Evolutionary conservation across 2,329 filamentous ascomycete species (phyloP).

Genomic region (Leptodontidium sp.): DNA sequence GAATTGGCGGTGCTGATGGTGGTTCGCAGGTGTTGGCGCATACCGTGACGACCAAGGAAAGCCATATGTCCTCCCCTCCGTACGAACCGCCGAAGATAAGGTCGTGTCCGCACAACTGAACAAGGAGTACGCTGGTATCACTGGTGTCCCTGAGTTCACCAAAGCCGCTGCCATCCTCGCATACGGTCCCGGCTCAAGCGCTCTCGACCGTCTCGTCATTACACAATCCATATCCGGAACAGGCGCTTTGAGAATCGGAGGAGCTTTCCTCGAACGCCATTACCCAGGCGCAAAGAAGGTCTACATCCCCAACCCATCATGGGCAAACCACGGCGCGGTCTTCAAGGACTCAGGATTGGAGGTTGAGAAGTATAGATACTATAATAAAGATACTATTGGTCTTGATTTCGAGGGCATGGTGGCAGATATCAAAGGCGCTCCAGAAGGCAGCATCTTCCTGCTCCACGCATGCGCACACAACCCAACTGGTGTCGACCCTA

Average conservation of each 20-base stretch:
- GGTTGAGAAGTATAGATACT: conserved; percentile 97
- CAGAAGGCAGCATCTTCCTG: conserved; percentile 86
- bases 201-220: conserved; percentile 83
- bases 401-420: conserved; percentile 96
- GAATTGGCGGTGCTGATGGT: conserved; percentile 34
- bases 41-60: conserved; percentile 99
- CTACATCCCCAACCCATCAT: conserved; percentile 95
- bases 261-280: conserved; percentile 90
- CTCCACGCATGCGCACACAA: conserved; percentile 98
- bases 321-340: conserved; percentile 98
- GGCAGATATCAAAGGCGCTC: conserved; percentile 87
- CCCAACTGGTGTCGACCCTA: conserved; percentile 95
- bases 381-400: conserved; percentile 98
- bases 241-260: conserved; percentile 92
- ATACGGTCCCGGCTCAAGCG: conserved; percentile 82
- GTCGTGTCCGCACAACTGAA: conserved; percentile 80
- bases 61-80: conserved; percentile 96
- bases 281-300: conserved; percentile 93
- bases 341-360: conserved; percentile 92
- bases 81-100: conserved; percentile 87
- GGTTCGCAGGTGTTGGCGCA: conserved; percentile 81
- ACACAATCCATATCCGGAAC: conserved; percentile 99
- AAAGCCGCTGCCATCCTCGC: conserved; percentile 89
- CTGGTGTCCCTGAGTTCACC: conserved; percentile 93
- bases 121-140: conserved; percentile 99